phyloP scores from a whole-genome alignment of 2,329 filamentous ascomycete species.

The Alternaria brassicae region DNA sequence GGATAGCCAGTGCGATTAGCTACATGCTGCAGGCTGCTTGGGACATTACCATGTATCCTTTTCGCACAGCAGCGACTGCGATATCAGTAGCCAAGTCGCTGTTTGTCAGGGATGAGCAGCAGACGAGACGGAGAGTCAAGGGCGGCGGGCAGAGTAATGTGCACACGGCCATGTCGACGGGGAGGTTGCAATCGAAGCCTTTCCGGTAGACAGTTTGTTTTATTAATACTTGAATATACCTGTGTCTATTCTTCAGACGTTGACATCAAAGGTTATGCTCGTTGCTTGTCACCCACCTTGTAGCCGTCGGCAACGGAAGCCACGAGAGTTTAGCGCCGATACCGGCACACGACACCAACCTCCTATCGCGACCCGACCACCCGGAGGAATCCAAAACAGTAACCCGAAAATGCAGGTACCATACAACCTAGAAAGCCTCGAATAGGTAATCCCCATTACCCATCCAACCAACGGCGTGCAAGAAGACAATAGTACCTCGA shows the following conservation, averaged over 20 bases:
- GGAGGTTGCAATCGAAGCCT: constrained; percentile 41
- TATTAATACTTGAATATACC: constrained; percentile 3
- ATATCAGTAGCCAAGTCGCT: constrained; percentile 25
- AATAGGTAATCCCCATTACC: neutral
- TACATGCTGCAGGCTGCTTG: constrained; percentile 33
- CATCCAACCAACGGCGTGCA: neutral
- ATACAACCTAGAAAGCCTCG: neutral
- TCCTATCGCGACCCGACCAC: neutral
- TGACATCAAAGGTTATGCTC: neutral
- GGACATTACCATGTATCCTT: constrained; percentile 43
- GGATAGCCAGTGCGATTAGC: constrained; percentile 32
- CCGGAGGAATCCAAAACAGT: constrained; percentile 23
- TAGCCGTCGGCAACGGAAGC: neutral
- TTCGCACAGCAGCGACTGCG: constrained; percentile 28
- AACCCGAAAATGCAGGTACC: constrained; percentile 19
- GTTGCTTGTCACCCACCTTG: no score
- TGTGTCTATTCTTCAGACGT: neutral
- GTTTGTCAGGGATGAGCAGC: constrained; percentile 33
- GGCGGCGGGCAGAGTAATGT: constrained; percentile 27
- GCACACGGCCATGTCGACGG: constrained; percentile 31
- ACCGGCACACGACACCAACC: neutral
- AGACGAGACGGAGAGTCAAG: constrained; percentile 34
- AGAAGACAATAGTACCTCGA: neutral
- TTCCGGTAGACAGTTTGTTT: constrained; percentile 19
- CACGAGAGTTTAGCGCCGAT: neutral